These are phyloP conservation scores for Ilyonectria robusta DNA, from an alignment of 2,329 filamentous ascomycete species.

Conservation along the genomic window DNA sequence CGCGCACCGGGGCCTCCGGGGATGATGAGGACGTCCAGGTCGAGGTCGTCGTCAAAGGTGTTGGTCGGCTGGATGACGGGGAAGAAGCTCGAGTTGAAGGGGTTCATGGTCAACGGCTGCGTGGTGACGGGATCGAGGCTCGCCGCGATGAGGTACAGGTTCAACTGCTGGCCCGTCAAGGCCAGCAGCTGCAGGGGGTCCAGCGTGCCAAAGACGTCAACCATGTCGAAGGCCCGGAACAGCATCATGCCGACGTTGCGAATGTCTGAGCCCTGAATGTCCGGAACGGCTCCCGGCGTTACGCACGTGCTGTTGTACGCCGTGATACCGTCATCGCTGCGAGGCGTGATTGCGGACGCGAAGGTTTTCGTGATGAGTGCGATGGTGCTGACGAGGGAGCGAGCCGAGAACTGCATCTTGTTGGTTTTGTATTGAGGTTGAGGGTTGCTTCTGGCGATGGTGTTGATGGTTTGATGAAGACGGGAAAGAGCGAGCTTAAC, in stretches of 20 bases:
- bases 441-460: not conserved
- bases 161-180: constrained; percentile 49
- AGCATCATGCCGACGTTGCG: constrained; percentile 59
- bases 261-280: constrained; percentile 39
- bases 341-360: constrained; percentile 27
- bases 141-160: constrained; percentile 58
- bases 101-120: constrained; percentile 48
- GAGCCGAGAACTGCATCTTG: constrained; percentile 41
- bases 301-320: constrained; percentile 34
- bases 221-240: constrained; percentile 60
- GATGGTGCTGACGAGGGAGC: constrained; percentile 26
- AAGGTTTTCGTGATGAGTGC: constrained; percentile 24
- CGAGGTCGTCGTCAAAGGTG: constrained; percentile 67
- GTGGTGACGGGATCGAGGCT: constrained; percentile 60
- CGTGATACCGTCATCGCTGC: not conserved
- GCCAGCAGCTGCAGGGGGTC: constrained; percentile 61
- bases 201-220: constrained; percentile 64
- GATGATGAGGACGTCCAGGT: constrained; percentile 73
- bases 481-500: not conserved
- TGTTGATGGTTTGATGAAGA: not conserved
- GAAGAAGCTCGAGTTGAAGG: constrained; percentile 54
- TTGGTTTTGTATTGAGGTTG: not conserved
- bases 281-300: constrained; percentile 40
- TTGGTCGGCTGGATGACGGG: constrained; percentile 57
- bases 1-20: constrained; percentile 72